phyloP scores from a whole-genome alignment of 2,329 filamentous ascomycete species.

The Apiospora rasikravindrae region DNA sequence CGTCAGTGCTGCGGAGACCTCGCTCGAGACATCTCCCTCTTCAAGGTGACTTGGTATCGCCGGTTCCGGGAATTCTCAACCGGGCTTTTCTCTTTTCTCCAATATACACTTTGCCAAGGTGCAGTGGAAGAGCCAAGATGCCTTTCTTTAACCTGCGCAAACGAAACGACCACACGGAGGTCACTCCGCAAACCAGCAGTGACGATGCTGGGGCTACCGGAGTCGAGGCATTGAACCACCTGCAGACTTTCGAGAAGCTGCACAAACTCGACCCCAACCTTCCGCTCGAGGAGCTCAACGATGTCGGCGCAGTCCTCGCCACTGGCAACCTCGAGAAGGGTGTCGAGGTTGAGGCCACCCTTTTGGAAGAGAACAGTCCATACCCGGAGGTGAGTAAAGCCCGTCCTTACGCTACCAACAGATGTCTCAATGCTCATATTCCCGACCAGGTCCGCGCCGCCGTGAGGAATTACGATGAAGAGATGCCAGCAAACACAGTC shows the following conservation, averaged over 20 bases:
- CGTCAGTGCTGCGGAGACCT: not conserved
- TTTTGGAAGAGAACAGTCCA: constrained; percentile 60
- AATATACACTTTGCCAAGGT: not conserved
- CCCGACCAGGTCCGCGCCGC: constrained; percentile 39
- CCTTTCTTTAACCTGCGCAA: constrained; percentile 33
- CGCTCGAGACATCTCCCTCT: not conserved
- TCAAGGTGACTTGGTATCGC: not conserved
- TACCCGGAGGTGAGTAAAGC: constrained; percentile 50
- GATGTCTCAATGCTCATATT: constrained; percentile 19
- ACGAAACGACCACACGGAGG: constrained; percentile 27
- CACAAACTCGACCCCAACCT: constrained; percentile 64
- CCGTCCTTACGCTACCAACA: not conserved
- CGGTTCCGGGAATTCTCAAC: not conserved
- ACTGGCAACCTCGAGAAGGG: constrained; percentile 52
- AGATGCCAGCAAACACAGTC: constrained; percentile 61
- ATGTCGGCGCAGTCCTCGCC: constrained; percentile 52
- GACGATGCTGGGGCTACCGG: constrained; percentile 26
- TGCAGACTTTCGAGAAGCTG: constrained; percentile 52
- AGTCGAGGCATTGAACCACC: constrained; percentile 28
- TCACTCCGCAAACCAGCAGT: constrained; percentile 28
- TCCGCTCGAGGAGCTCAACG: constrained; percentile 56
- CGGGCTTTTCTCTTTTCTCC: constrained; percentile 18
- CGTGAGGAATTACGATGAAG: constrained; percentile 52
- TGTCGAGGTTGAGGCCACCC: constrained; percentile 49
- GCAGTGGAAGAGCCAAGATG: constrained; percentile 25